These are phyloP conservation scores for Alternaria ventricosa DNA, from an alignment of 2,329 filamentous ascomycete genomes.

Conservation along the genomic window DNA sequence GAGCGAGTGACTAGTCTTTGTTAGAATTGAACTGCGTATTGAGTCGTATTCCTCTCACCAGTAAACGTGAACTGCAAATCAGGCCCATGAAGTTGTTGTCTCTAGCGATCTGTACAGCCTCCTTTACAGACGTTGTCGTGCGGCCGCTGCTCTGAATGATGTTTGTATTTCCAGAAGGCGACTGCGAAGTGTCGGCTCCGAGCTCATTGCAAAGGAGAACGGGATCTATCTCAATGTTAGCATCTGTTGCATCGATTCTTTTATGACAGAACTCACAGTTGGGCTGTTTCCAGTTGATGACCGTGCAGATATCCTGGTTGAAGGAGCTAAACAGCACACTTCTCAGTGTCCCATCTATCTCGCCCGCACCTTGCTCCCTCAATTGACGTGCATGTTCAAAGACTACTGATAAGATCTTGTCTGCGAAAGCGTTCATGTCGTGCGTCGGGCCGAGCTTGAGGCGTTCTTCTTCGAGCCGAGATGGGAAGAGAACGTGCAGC, in stretches of 20 bases:
- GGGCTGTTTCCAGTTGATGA: conserved; percentile 98
- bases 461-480: conserved; percentile 71
- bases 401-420: conserved; percentile 81
- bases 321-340: conserved; percentile 95
- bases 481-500: conserved; percentile 89
- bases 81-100: conserved; percentile 98
- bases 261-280: conserved; percentile 68
- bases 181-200: conserved; percentile 63
- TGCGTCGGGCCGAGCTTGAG: conserved; percentile 75
- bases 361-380: conserved; percentile 62
- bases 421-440: conserved; percentile 86
- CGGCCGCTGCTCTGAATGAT: conserved; percentile 68
- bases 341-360: conserved; percentile 70
- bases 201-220: conserved; percentile 95
- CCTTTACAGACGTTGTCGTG: conserved; percentile 86
- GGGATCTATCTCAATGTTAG: conserved; percentile 64
- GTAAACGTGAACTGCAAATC: conserved; percentile 83
- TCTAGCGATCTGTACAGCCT: conserved; percentile 89
- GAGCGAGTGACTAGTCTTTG: conserved; percentile 79
- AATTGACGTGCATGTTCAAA: conserved; percentile 86
- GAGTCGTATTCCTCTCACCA: conserved; percentile 66
- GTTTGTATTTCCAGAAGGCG: conserved; percentile 42
- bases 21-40: conserved; percentile 2
- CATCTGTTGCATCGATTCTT: neutral
- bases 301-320: conserved; percentile 87